phyloP scores from a whole-genome alignment of 2,329 filamentous ascomycete genomes.

The Cladophialophora exuberans region DNA sequence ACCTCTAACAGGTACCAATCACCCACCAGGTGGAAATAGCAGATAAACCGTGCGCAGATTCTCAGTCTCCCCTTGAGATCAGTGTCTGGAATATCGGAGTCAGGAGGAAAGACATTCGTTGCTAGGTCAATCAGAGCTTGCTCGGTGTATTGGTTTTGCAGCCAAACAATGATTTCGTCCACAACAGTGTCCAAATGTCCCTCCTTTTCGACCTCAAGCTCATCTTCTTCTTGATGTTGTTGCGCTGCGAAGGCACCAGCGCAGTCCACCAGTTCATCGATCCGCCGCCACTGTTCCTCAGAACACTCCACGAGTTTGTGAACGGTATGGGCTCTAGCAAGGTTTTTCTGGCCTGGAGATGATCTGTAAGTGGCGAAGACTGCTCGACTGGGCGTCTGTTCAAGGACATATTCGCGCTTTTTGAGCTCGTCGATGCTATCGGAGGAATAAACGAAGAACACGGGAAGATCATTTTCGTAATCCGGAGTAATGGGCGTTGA shows the following conservation, averaged over 20 bases:
- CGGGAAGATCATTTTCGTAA: background rate
- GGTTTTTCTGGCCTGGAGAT: background rate
- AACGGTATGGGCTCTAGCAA: background rate
- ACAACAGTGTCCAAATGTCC: background rate
- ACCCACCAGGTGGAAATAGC: background rate
- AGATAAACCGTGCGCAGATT: slow-evolving; percentile 2
- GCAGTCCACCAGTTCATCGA: background rate
- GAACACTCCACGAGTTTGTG: background rate
- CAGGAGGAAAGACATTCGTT: background rate
- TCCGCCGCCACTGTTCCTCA: background rate
- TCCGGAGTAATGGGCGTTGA: background rate
- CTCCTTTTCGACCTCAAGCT: background rate
- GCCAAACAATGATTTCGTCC: too few relatives aligned
- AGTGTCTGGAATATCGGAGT: background rate
- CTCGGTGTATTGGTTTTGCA: background rate
- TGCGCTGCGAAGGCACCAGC: background rate
- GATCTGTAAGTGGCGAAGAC: background rate
- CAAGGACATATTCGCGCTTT: background rate
- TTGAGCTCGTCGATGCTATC: background rate
- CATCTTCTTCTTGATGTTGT: background rate
- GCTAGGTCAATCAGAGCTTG: background rate
- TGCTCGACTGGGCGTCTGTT: background rate
- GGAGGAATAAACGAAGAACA: background rate
- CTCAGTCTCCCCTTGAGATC: background rate
- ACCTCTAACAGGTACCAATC: background rate